These are phyloP conservation scores for Phytophthora quininea DNA, from an alignment of 352 stramenopile species.

Conservation along the genomic window DNA sequence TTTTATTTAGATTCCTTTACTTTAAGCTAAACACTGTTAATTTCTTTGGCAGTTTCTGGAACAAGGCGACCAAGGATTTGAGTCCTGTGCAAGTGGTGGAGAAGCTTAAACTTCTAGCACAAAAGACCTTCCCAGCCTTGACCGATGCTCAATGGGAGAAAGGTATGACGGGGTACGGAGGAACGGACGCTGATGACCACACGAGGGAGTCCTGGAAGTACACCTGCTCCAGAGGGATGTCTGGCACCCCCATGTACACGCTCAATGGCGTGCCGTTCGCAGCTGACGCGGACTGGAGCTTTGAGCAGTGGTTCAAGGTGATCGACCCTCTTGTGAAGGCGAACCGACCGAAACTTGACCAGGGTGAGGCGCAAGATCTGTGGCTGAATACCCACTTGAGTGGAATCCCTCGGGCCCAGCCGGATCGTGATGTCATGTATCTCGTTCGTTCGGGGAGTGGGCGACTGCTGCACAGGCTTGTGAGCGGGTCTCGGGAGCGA, in stretches of 20 bases:
- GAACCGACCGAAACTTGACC: constrained; percentile 38
- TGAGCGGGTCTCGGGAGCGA: constrained; percentile 35
- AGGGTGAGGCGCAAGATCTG: constrained; percentile 45
- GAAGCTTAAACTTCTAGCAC: constrained; percentile 62
- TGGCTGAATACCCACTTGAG: constrained; percentile 55
- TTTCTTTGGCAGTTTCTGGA: constrained; percentile 59
- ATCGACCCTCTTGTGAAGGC: constrained; percentile 50
- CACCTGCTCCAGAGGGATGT: constrained; percentile 72
- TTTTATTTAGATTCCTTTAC: not conserved
- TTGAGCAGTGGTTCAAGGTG: constrained; percentile 70
- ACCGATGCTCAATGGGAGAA: constrained; percentile 70
- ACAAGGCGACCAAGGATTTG: constrained; percentile 81
- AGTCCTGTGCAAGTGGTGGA: constrained; percentile 68
- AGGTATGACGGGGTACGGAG: constrained; percentile 77
- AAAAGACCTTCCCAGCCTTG: constrained; percentile 70
- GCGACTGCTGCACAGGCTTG: constrained; percentile 49
- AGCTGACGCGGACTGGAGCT: constrained; percentile 68
- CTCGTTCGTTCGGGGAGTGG: constrained; percentile 42
- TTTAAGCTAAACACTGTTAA: constrained; percentile 4
- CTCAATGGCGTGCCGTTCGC: constrained; percentile 82
- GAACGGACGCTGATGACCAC: constrained; percentile 67
- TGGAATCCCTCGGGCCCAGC: constrained; percentile 42
- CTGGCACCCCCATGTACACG: constrained; percentile 79
- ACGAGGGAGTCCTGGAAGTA: constrained; percentile 82
- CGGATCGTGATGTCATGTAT: constrained; percentile 65